phyloP scores from a whole-genome alignment of 768 basidiomycete genomes.

The Termitomyces sp. region DNA sequence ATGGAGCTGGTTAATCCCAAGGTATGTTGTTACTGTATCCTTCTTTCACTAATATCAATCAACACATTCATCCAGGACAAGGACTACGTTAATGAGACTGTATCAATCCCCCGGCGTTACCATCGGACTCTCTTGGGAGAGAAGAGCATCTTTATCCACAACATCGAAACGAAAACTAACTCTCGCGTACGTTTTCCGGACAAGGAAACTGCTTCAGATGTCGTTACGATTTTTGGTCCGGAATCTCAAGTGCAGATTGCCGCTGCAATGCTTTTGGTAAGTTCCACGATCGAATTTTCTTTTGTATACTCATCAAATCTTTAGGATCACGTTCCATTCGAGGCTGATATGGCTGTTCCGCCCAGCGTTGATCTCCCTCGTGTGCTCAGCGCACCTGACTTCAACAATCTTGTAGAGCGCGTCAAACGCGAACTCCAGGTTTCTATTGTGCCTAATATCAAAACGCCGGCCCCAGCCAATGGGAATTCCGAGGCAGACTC shows the following conservation, averaged over 20 bases:
- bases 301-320: conserved; percentile 11
- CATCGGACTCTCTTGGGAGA: conserved; percentile 94
- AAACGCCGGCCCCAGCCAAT: conserved; percentile 42
- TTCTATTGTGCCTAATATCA: conserved; percentile 80
- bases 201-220: conserved; percentile 91
- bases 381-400: conserved; percentile 77
- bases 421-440: conserved; percentile 95
- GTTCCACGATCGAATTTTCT: conserved; percentile 21
- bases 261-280: conserved; percentile 88
- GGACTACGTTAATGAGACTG: conserved; percentile 92
- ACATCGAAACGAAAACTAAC: conserved; percentile 96
- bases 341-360: conserved; percentile 91
- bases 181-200: conserved; percentile 90
- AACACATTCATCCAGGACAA: conserved; percentile 64
- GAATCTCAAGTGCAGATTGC: conserved; percentile 97
- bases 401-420: conserved; percentile 79
- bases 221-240: conserved; percentile 95
- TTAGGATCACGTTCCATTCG: conserved; percentile 94
- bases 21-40: conserved; percentile 39
- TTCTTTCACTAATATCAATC: background rate
- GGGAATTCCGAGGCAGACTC: conserved; percentile 49
- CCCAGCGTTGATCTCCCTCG: conserved; percentile 76
- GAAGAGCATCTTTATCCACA: conserved; percentile 94
- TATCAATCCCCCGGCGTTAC: conserved; percentile 91
- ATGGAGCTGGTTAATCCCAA: conserved; percentile 98